phyloP scores from a whole-genome alignment of 1,284 basidiomycete species.

The Moniliophthora roreri region DNA sequence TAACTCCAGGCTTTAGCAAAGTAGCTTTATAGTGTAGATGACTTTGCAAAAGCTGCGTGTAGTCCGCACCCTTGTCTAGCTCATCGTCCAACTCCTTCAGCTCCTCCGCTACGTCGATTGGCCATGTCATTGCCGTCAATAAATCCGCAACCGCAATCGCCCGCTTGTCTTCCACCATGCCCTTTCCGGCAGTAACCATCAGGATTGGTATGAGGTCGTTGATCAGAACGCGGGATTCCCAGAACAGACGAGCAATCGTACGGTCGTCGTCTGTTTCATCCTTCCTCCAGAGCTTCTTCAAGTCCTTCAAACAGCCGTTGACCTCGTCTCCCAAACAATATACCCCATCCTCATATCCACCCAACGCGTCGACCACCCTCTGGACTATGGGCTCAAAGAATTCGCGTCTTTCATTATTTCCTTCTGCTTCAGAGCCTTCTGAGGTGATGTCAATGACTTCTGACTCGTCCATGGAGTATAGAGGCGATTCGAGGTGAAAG shows the following conservation, averaged over 20 bases:
- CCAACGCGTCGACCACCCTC: conserved; percentile 74
- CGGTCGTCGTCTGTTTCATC: conserved; percentile 95
- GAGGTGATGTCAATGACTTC: conserved; percentile 15
- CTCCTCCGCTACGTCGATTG: conserved; percentile 91
- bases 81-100: conserved; percentile 87
- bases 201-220: conserved; percentile 89
- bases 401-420: conserved; percentile 39
- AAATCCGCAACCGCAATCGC: conserved; percentile 87
- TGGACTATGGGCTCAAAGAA: conserved; percentile 67
- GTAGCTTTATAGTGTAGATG: conserved; percentile 89
- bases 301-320: conserved; percentile 84
- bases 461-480: conserved; percentile 10
- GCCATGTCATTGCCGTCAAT: conserved; percentile 95
- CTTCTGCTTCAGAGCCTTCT: conserved; percentile 11
- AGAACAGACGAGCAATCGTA: conserved; percentile 90
- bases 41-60: conserved; percentile 76
- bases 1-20: conserved; percentile 62
- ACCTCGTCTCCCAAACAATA: conserved; percentile 87
- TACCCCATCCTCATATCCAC: conserved; percentile 63
- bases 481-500: no score
- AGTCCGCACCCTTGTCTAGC: conserved; percentile 76
- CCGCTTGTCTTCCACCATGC: conserved; percentile 79
- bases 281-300: conserved; percentile 93
- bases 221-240: conserved; percentile 76
- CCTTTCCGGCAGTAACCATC: conserved; percentile 74